Conservation (phyloP, 2,329 filamentous ascomycete species). For the Herpotrichia juniperi region DNA sequence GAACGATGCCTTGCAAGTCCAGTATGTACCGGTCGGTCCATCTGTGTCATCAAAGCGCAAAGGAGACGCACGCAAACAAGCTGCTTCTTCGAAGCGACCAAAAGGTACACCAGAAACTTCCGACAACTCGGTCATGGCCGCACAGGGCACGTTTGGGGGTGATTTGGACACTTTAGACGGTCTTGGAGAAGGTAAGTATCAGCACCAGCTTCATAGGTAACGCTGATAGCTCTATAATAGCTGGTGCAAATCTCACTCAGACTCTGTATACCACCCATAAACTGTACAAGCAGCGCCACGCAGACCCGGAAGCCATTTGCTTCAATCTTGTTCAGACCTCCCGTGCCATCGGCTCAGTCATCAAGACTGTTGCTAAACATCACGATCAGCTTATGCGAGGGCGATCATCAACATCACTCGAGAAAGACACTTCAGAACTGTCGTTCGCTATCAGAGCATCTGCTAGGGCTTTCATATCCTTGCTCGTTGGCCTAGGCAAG, state of each 20-base stretch:
- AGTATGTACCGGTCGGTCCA: background rate
- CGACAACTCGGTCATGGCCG: constrained; percentile 14
- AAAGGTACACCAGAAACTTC: constrained; percentile 14
- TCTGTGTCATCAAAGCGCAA: constrained; percentile 25
- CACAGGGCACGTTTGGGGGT: constrained; percentile 29
- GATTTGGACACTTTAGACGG: constrained; percentile 34
- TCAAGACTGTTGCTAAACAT: constrained; percentile 25
- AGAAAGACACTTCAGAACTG: constrained; percentile 34
- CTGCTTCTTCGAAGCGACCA: constrained; percentile 19
- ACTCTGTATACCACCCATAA: constrained; percentile 37
- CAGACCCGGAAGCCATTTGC: constrained; percentile 28
- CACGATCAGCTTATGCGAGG: constrained; percentile 23
- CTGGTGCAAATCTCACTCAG: constrained; percentile 28
- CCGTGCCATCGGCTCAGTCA: constrained; percentile 29
- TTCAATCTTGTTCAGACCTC: constrained; percentile 28
- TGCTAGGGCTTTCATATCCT: constrained; percentile 37
- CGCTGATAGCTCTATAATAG: constrained; percentile 19
- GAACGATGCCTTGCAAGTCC: constrained; percentile 23
- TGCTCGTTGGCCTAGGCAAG: constrained; percentile 37
- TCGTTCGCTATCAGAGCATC: constrained; percentile 32
- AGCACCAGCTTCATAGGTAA: background rate
- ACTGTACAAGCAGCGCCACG: constrained; percentile 24
- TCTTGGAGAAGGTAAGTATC: constrained; percentile 26
- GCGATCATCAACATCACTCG: constrained; percentile 16
- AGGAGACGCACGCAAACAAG: constrained; percentile 12